Base-by-base conservation (phyloP, 2,329 filamentous ascomycete genomes). In the Clonostachys sp. region DNA sequence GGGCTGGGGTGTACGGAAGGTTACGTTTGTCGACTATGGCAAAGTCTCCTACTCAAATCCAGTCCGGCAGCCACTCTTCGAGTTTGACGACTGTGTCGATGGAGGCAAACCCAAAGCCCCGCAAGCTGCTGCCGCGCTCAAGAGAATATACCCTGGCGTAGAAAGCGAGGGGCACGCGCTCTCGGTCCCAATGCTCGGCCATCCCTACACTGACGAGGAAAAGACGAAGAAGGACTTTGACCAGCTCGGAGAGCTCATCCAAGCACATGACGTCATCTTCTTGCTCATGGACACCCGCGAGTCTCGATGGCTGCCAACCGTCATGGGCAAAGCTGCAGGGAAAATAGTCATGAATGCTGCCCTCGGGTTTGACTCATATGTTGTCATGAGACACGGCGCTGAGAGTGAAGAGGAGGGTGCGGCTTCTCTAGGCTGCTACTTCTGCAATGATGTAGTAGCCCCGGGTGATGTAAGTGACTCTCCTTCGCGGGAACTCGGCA, bases 331-430 rank as follows among this genome's bases (percentile, higher is more conserved):
- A 67, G 86, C 91, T 4, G 81, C 85, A 3, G 88, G 87, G 34
- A 99, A 99, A 71, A 89, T 97, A 53, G 92, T 99, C 20, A 86
- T 99, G 80, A 99, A 97, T 64, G 91, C 92, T 8, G 94, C 94
- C 2, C 77, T 99, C 4, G 94, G 94, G 0, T 99, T 99, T 60
- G 94, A 99, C 67, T 94, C 91, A 0, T 99, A 89, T 58, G 91
- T 99, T 3, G 91, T 96, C 35, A 97, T 99, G 94, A 83, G 94
- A 48, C 94, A 99, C 65, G 94, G 94, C 2, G 75, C 89, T 6
- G 79, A 82, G 55, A 73, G 75, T 5, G 64, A 68, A 40, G 71
- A 75, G 45, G 73, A 79, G 12, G 75, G 70, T n/a, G 74, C 81
- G 46, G 73, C 82, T 45, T 83, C 89, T 24, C 75, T 97, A 24